Conservation (phyloP, 179 eudicot species). For the Beta corolliflora region DNA sequence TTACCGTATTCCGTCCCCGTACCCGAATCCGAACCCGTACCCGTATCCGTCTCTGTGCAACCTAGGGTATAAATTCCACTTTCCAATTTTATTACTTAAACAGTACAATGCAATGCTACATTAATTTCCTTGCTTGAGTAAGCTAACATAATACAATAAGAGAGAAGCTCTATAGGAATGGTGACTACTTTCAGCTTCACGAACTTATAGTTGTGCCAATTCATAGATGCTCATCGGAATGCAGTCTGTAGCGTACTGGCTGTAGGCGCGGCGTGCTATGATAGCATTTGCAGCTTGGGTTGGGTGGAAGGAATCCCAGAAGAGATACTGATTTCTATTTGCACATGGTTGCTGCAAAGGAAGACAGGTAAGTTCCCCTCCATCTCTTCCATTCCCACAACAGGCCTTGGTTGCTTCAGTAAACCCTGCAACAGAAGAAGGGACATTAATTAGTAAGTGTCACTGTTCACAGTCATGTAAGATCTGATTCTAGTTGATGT, state of each 20-base stretch:
- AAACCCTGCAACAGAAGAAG: conserved; percentile 36
- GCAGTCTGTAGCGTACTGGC: conserved; percentile 47
- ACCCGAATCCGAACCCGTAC: too few relatives aligned
- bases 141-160: conserved; percentile 11
- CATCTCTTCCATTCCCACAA: conserved; percentile 52
- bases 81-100: conserved; percentile 19
- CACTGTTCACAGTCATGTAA: background rate
- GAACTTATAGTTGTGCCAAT: conserved; percentile 39
- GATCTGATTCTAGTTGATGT: conserved; percentile 5
- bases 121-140: conserved; percentile 15
- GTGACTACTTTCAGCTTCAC: conserved; percentile 21
- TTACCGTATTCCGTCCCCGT: too few relatives aligned
- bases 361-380: conserved; percentile 51
- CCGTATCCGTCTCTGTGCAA: too few relatives aligned
- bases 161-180: conserved; percentile 9
- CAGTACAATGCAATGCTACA: conserved; percentile 19
- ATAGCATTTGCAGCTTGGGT: conserved; percentile 50
- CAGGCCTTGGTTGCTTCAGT: conserved; percentile 39
- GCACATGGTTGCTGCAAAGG: conserved; percentile 47
- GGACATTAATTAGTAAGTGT: conserved; percentile 5
- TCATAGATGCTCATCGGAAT: conserved; percentile 47
- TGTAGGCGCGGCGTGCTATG: conserved; percentile 45
- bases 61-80: conserved; percentile 13
- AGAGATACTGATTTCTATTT: conserved; percentile 39
- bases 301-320: conserved; percentile 61